phyloP scores from a whole-genome alignment of 192 early-diverging fungal genomes.

The Umbelopsis ramanniana region DNA sequence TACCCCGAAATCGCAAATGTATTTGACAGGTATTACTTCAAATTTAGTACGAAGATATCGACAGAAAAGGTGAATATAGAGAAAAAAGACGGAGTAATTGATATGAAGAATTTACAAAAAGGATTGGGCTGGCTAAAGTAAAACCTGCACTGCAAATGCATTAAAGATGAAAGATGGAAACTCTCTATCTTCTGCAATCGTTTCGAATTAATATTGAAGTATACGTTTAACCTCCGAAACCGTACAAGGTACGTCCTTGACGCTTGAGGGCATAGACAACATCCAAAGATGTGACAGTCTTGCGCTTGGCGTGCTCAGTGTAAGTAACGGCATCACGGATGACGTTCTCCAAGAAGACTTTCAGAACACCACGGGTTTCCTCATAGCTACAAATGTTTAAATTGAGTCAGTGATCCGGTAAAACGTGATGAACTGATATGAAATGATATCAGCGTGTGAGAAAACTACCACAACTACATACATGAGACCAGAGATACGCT shows the following conservation, averaged over 20 bases:
- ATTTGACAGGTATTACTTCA: too few species aligned
- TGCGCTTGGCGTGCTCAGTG: constrained; percentile 98
- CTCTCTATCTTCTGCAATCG: too few species aligned
- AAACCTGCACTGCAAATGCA: too few species aligned
- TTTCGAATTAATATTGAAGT: neutral
- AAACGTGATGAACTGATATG: neutral
- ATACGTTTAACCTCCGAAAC: constrained; percentile 60
- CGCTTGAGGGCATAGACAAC: constrained; percentile 99
- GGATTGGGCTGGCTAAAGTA: too few species aligned
- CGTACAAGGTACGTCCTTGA: constrained; percentile 94
- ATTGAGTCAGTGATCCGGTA: constrained; percentile 37
- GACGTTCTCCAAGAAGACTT: constrained; percentile 98
- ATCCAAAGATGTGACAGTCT: constrained; percentile 99
- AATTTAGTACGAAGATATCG: too few species aligned
- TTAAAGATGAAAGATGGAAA: too few species aligned
- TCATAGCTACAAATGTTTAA: constrained; percentile 72
- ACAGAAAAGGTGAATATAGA: too few species aligned
- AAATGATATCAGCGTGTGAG: neutral
- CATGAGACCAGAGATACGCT: constrained; percentile 97
- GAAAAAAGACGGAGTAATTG: too few species aligned
- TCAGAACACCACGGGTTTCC: constrained; percentile 96
- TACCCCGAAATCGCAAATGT: too few species aligned
- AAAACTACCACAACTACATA: neutral
- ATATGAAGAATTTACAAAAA: too few species aligned
- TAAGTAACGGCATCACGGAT: constrained; percentile 98